Evolutionary conservation across 179 eudicot species (phyloP), one percentile per base, ranked within the genome.

Genomic region (Corrigiola litoralis): DNA sequence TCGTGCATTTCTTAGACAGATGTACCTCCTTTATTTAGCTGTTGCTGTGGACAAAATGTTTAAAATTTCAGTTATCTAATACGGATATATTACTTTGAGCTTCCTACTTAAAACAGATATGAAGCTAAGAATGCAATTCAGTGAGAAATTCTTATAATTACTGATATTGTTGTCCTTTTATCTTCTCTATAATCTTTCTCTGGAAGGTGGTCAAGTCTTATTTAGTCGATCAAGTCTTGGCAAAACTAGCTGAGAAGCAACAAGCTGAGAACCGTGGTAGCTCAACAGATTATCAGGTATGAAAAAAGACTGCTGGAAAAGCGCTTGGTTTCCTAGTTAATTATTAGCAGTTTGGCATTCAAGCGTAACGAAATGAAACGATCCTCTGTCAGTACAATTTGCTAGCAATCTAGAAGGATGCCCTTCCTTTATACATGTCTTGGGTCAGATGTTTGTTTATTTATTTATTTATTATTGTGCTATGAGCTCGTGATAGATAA

Each of bases 221-320:
- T 17, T 71, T 70, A 37, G 59, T 75, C 7, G 79, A 75, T 40
- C 79, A 59, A 55, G 71, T 67, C 47, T 41, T 54, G 2, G 24
- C 72, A 61, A 60, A 61, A 61, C 68, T 75, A 48, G 55, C 64
- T 33, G 75, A 66, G 49, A 75, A 71, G 68, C 58, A 70, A 18
- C 68, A 25, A 71, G 75, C 75, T 53, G 79, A 75, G 70, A 67
- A 54, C 48, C 10, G 13, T 55, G 71, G 65, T 60, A 54, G 62
- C 54, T 61, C 75, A 66, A 48, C 72, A 12, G 79, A 71, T 61
- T 70, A 59, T 57, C 79, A 75, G 79, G 79, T 75, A 75, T 13
- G 17, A n/a, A 6, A 18, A 62, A 41, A 32, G 44, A 6, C 28
- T 17, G 5, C 12, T 27, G 27, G 31, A 33, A 16, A 38, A 48